Percentiles rank a stretch among this genome's conserved stretches.
phyloP scores from a whole-genome alignment of 768 basidiomycete genomes.

The Pulveroboletus sp. region DNA sequence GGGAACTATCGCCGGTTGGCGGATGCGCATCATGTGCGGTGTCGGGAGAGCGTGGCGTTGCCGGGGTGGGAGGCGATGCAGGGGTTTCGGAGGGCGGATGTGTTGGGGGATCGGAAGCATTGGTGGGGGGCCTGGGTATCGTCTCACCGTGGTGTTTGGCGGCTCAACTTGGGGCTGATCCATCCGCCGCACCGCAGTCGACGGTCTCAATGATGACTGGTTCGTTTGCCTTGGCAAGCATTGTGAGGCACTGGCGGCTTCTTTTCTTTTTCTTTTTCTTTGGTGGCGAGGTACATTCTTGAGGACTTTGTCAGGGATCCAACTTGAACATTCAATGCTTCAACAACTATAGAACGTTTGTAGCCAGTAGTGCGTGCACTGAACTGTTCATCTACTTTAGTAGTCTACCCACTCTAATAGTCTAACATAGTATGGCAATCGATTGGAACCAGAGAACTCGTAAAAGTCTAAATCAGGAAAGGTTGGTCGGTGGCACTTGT shows the following conservation, averaged over 20 bases:
- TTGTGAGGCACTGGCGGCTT: neutral
- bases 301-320: neutral
- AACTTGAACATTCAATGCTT: too few relatives aligned
- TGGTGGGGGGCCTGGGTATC: slow-evolving; percentile 43
- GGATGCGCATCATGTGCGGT: slow-evolving; percentile 35
- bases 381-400: slow-evolving; percentile 1
- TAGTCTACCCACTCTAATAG: neutral
- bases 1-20: slow-evolving; percentile 20
- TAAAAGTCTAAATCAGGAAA: too few relatives aligned
- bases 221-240: too few relatives aligned
- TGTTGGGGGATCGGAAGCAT: slow-evolving; percentile 42
- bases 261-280: neutral
- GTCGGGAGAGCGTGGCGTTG: slow-evolving; percentile 38
- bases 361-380: slow-evolving; percentile 12
- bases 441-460: too few relatives aligned
- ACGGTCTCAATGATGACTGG: too few relatives aligned
- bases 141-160: slow-evolving; percentile 38
- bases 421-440: too few relatives aligned
- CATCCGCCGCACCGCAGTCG: slow-evolving; percentile 13
- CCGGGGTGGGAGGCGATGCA: slow-evolving; percentile 36
- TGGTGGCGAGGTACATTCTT: neutral
- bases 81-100: slow-evolving; percentile 50
- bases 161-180: slow-evolving; percentile 45
- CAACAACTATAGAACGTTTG: slow-evolving; percentile 7
- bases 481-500: too few relatives aligned